Conservation (phyloP, 768 basidiomycete genomes). For the Phallus indusiatus region DNA sequence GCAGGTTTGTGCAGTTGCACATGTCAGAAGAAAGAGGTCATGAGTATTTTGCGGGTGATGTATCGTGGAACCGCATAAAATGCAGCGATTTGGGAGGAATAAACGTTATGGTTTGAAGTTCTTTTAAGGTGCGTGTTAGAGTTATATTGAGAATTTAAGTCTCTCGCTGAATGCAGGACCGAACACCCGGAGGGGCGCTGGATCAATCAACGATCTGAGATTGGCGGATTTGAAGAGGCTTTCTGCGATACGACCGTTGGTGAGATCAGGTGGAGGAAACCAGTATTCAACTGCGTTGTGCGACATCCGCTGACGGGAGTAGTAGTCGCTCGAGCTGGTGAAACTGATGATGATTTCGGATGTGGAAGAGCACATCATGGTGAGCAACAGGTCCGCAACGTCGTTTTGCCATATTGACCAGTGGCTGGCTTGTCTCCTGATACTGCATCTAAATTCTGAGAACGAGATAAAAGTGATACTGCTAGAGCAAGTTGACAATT, state of each 20-base stretch:
- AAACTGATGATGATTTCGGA: slow-evolving; percentile 8
- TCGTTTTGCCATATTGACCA: slow-evolving; percentile 12
- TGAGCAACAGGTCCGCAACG: slow-evolving; percentile 6
- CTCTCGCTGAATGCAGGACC: slow-evolving; percentile 10
- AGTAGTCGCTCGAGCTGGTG: neutral
- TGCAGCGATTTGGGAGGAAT: slow-evolving; percentile 11
- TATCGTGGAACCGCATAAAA: slow-evolving; percentile 10
- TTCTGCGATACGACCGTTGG: slow-evolving; percentile 7
- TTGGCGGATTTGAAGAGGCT: slow-evolving; percentile 10
- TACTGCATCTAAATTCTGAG: slow-evolving; percentile 11
- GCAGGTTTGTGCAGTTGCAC: no score
- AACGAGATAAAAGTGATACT: slow-evolving; percentile 11
- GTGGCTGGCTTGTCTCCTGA: slow-evolving; percentile 11
- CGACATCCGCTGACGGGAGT: neutral
- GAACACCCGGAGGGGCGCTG: slow-evolving; percentile 12
- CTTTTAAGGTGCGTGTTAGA: slow-evolving; percentile 9
- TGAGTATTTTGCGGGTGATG: neutral
- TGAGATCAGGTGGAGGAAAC: slow-evolving; percentile 9
- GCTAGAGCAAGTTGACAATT: no score
- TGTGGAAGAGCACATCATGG: slow-evolving; percentile 11
- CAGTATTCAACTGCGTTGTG: no score
- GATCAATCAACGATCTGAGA: slow-evolving; percentile 12
- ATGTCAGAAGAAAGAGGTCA: no score
- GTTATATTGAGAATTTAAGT: slow-evolving; percentile 7
- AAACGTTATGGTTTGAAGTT: slow-evolving; percentile 10